Evolutionary conservation across 805 yeast genomes (phyloP), one percentile per base, ranked within the genome.

Genomic region (Myxozyma udenii): DNA sequence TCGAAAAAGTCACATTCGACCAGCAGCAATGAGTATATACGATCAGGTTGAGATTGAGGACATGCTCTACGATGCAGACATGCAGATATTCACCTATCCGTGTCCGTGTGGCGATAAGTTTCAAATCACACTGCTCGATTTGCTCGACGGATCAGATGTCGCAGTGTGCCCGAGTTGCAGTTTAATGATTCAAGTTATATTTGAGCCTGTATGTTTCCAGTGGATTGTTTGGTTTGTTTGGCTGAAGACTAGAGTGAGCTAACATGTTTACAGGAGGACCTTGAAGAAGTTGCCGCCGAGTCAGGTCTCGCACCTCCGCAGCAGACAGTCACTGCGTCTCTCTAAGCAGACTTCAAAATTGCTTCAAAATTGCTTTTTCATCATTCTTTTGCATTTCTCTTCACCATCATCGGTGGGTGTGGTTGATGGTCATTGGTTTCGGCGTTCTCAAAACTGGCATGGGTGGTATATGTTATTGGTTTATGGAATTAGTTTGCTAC

Each of bases 21-120:
- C n/a, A n/a, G n/a, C n/a, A n/a, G 33, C 30, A 28, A 68, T 68
- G 71, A 55, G 64, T 41, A 77, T 83, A 30, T 93, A 93, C 70
- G 98, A 93, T 69, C 95, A 93, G 67, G 83, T 93, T 50, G 98
- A 93, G 74, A 93, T 93, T 46, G 98, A 93, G 69, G 98, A 93
- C 68, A 90, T 93, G 82, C 83, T 89, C 2, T 93, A 80, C 66
- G 97, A 93, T 67, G 80, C 90, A 2, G 74, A 73, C n/a, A 80
- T 85, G 12, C 89, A 85, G 67, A 70, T 87, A 23, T 87, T 90
- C 70, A 85, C 88, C 45, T 91, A 90, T 64, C 98, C 98, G 3
- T 93, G 98, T 74, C 98, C 98, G 0, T 93, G 98, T 69, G 98
- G 98, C 7, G 98, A 93, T 68, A 77, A 82, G 64, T 93, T 93